Base-by-base conservation (phyloP, 2,329 filamentous ascomycete species). In the Pseudopithomyces maydicus region DNA sequence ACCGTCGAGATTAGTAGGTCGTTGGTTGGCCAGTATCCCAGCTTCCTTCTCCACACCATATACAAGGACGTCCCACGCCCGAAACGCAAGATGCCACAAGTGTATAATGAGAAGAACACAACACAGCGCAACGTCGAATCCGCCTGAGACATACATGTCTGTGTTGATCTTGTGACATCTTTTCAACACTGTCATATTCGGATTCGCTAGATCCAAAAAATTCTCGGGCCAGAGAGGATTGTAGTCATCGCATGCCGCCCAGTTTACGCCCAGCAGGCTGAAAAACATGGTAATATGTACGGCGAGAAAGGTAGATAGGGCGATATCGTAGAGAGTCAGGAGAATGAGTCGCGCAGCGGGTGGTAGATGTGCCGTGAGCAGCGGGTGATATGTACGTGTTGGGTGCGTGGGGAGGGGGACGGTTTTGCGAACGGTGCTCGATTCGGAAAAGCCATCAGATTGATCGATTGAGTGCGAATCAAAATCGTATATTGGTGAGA, bases 271-370 rank as follows among this genome's bases (percentile, higher is more conserved):
- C 2, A 61, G 45, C 19, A 53, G 47, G 52, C 49, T 11, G 32
- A 63, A 54, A 49, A 62, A 66, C 15, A 46, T 43, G 41, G 41
- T 22, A 10, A 54, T 59, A 44, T 62, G 57, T 15, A 50, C 15
- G 14, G 49, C n/a, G 14, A 65, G 55, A 3, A 62, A 12, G 23
- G 20, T 4, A n/a, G 59, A 39, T 14, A 59, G 36, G 5, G 56
- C 5, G 26, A 39, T 29, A 46, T 62, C 58, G 51, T 57, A 56
- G 41, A 57, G 14, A n/a, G 49, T 48, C 8, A 57, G 54, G 10
- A 63, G 41, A 2, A 46, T 2, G 11, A 35, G 14, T 4, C 22
- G 53, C 7, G 47, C n/a, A 15, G 48, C 12, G 6, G 56, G 47
- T 26, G 57, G 48, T 19, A 57, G 23, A 32, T 43, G 50, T 1